Percentiles rank a stretch among this genome's conserved stretches.
Conservation (phyloP, 306 rosid species). For the Inga laurina region DNA sequence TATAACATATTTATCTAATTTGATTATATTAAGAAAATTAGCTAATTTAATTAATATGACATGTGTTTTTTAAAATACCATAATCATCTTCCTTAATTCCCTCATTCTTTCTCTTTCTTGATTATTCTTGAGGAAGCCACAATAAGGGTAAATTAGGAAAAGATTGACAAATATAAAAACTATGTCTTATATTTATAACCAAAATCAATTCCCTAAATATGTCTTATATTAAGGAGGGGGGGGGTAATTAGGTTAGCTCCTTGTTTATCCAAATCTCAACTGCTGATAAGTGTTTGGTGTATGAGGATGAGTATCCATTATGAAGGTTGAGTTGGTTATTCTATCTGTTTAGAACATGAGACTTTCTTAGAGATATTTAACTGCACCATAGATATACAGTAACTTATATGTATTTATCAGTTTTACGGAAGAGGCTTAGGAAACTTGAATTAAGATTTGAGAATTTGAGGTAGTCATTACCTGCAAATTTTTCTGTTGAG, state of each 20-base stretch:
- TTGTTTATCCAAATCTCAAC: background rate
- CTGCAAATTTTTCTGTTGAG: slow-evolving; percentile 64
- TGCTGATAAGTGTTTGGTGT: background rate
- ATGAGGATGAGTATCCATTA: background rate
- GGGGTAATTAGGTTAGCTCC: background rate
- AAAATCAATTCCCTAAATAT: too few relatives aligned
- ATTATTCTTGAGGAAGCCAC: too few relatives aligned
- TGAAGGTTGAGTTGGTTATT: background rate
- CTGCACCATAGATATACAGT: background rate
- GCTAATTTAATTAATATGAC: too few relatives aligned
- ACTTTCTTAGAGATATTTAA: background rate
- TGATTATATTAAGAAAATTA: too few relatives aligned
- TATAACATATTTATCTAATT: too few relatives aligned
- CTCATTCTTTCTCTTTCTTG: too few relatives aligned
- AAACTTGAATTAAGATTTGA: background rate
- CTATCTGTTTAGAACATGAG: background rate
- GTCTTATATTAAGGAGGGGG: too few relatives aligned
- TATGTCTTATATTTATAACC: too few relatives aligned
- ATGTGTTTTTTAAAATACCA: too few relatives aligned
- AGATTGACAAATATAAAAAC: too few relatives aligned
- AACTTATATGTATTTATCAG: background rate
- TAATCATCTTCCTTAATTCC: too few relatives aligned
- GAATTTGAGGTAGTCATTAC: slow-evolving; percentile 32
- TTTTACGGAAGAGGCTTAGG: background rate
- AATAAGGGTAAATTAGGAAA: too few relatives aligned